Percentiles rank a stretch among this genome's conserved stretches.
phyloP scores from a whole-genome alignment of 208 protist genomes.

The Acanthamoeba sp. region DNA sequence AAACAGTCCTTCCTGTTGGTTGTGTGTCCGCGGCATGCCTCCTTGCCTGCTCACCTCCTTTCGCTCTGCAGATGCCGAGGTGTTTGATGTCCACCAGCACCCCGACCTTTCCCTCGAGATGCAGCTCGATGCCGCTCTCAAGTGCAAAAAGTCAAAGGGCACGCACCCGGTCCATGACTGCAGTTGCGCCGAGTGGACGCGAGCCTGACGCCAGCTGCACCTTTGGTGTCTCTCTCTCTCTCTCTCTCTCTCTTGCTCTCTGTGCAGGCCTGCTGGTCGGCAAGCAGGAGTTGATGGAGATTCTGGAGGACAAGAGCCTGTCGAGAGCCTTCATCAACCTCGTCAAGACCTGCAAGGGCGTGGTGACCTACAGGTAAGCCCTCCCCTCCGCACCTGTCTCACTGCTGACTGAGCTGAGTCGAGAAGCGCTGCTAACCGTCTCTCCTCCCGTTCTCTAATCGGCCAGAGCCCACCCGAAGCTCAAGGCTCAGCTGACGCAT shows the following conservation, averaged over 20 bases:
- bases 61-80: background rate
- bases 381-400: background rate
- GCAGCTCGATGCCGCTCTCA: slow-evolving; percentile 56
- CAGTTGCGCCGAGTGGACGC: too few species aligned
- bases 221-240: background rate
- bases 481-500: slow-evolving; percentile 69
- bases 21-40: too few species aligned
- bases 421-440: background rate
- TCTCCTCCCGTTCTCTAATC: background rate
- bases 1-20: too few species aligned
- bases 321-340: slow-evolving; percentile 23
- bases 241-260: background rate
- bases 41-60: background rate
- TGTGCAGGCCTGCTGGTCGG: slow-evolving; percentile 58
- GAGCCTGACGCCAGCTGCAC: too few species aligned
- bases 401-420: background rate
- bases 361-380: slow-evolving; percentile 12
- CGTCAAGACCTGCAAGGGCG: slow-evolving; percentile 41
- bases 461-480: slow-evolving; percentile 58
- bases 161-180: too few species aligned
- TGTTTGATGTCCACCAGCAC: slow-evolving; percentile 73
- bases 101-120: slow-evolving; percentile 47
- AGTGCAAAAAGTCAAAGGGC: slow-evolving; percentile 53
- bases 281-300: slow-evolving; percentile 74
- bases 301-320: slow-evolving; percentile 42